Conservation (phyloP, 495 filamentous ascomycete genomes). For the Trichocladium uniseriatum region DNA sequence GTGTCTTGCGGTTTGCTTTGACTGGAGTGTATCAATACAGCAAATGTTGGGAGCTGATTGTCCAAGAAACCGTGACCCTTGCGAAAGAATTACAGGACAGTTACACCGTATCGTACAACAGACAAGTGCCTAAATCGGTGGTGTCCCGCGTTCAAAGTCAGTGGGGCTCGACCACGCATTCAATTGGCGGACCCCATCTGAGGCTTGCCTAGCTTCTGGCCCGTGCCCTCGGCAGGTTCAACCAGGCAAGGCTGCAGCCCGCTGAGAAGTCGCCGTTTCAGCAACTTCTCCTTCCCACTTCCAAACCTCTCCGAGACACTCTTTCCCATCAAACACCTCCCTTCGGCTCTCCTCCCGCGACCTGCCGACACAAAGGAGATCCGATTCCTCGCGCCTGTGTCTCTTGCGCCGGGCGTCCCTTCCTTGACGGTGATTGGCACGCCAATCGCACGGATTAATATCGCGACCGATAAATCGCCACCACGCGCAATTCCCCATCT, state of each 20-base stretch:
- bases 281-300: conserved; percentile 18
- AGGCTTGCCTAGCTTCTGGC: not conserved
- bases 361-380: not conserved
- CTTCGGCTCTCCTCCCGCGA: not conserved
- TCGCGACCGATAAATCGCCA: conserved; percentile 1
- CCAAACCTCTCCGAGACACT: conserved; percentile 26
- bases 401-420: conserved; percentile 7
- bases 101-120: no score
- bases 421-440: not conserved
- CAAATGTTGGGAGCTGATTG: no score
- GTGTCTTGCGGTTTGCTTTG: no score
- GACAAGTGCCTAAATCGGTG: no score
- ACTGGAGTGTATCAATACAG: no score
- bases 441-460: no score
- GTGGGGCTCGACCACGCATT: no score
- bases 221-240: not conserved
- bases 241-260: conserved; percentile 18
- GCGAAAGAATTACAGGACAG: no score
- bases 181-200: no score
- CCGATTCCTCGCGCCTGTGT: not conserved
- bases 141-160: no score
- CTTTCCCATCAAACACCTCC: conserved; percentile 12
- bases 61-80: no score
- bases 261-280: conserved; percentile 23
- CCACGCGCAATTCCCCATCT: not conserved